Conservation (phyloP, 495 filamentous ascomycete genomes). For the Xylaria scruposa region DNA sequence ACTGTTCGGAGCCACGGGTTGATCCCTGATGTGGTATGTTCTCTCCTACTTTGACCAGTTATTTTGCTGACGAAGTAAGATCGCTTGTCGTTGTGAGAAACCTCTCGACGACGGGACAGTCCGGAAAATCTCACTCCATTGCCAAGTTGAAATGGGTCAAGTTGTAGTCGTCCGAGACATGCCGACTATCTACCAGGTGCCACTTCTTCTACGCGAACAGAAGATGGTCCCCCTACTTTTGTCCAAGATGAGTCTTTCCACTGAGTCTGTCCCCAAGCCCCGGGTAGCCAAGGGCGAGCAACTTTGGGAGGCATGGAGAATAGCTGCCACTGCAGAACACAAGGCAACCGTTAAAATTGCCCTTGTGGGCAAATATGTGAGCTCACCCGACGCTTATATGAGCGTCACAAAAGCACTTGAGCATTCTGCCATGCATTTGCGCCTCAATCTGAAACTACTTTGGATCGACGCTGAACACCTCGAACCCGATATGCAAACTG, state of each 20-base stretch:
- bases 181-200: slow-evolving; percentile 88
- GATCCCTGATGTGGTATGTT: slow-evolving; percentile 76
- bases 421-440: slow-evolving; percentile 87
- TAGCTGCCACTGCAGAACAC: slow-evolving; percentile 66
- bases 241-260: slow-evolving; percentile 50
- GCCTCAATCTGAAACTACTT: slow-evolving; percentile 76
- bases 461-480: slow-evolving; percentile 87
- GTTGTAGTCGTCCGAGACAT: slow-evolving; percentile 89
- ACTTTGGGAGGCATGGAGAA: slow-evolving; percentile 78
- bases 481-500: slow-evolving; percentile 63
- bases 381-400: slow-evolving; percentile 79
- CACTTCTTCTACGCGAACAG: slow-evolving; percentile 84
- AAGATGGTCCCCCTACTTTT: slow-evolving; percentile 62
- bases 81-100: slow-evolving; percentile 88
- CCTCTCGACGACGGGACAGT: slow-evolving; percentile 76
- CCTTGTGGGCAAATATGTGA: slow-evolving; percentile 90
- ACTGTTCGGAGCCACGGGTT: slow-evolving; percentile 81
- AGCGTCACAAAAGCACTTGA: slow-evolving; percentile 85
- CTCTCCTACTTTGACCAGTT: background rate
- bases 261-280: slow-evolving; percentile 47
- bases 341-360: slow-evolving; percentile 68
- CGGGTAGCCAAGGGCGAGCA: slow-evolving; percentile 62
- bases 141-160: slow-evolving; percentile 79
- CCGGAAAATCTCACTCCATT: slow-evolving; percentile 86
- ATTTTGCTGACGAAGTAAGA: slow-evolving; percentile 49